phyloP scores from a whole-genome alignment of 768 basidiomycete genomes.

The Saitozyma podzolica region DNA sequence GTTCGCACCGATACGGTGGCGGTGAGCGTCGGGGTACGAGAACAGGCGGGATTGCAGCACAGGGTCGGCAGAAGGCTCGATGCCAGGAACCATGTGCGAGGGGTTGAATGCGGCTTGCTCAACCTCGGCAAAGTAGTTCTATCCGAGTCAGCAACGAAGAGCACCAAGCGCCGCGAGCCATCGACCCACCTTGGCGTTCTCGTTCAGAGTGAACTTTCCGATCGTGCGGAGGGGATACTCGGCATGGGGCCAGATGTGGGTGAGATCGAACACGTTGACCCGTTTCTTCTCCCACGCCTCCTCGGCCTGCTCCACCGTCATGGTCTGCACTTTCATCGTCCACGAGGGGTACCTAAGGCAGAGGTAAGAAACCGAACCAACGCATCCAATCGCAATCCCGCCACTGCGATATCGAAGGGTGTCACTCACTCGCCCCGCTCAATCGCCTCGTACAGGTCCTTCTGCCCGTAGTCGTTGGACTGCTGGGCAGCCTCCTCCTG shows the following conservation, averaged over 20 bases:
- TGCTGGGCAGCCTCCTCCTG: constrained; percentile 65
- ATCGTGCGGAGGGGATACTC: constrained; percentile 54
- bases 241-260: constrained; percentile 53
- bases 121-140: constrained; percentile 54
- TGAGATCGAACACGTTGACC: constrained; percentile 61
- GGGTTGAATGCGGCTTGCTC: constrained; percentile 56
- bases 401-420: no score
- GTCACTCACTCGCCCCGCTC: constrained; percentile 49
- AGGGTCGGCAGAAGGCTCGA: constrained; percentile 87
- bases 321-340: constrained; percentile 67
- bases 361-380: no score
- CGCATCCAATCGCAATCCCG: no score
- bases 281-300: constrained; percentile 61
- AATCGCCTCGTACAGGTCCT: constrained; percentile 56
- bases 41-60: constrained; percentile 92
- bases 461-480: constrained; percentile 54
- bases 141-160: constrained; percentile 3
- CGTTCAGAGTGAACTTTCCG: constrained; percentile 54
- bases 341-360: constrained; percentile 21
- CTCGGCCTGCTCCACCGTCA: constrained; percentile 90
- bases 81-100: constrained; percentile 80
- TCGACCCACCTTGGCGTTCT: constrained; percentile 49
- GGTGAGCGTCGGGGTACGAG: constrained; percentile 65
- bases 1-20: constrained; percentile 55
- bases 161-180: not conserved